Base-by-base conservation (phyloP, 495 filamentous ascomycete species). In the Penicillium cosmopolitanum region DNA sequence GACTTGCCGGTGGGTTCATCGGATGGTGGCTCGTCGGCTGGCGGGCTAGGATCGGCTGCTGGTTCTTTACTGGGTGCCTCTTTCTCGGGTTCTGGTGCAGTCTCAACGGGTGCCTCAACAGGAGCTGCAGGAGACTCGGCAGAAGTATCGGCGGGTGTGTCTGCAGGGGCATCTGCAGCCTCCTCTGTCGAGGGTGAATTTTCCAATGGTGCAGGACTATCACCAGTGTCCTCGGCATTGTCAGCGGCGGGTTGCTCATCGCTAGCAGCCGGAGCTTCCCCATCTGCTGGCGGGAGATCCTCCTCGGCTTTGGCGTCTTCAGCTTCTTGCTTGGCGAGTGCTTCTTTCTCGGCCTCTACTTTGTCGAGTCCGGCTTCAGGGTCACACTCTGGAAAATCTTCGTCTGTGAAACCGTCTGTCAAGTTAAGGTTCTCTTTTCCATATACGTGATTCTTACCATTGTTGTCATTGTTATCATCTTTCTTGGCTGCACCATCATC, bases 321-420 rank as follows among this genome's bases (percentile, higher is more conserved):
- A n/a, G 64, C 68, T 18, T 64, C 62, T 48, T 62, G 51, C 51
- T 63, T 60, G 33, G 64, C 68, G n/a, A 54, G 58, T 28, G 59
- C 68, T 38, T 64, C 63, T 42, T 73, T 71, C 51, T 73, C 71
- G 21, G 70, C 69, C 40, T 73, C 68, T 66, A 73, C 66, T 34
- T 65, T 61, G 36, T 73, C 70, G 23, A 51, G 57, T 61, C 65
- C 72, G 54, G 60, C 64, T 19, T 66, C 63, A 53, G 61, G 64
- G 56, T 72, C 61, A 61, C 51, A 61, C 38, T 67, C 66, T 62
- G 72, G 66, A 61, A 73, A 73, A 46, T 66, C 62, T 40, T 73
- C 70, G 52, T 73, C 70, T 71, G 34, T 7, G n/a, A 10, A 9
- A 19, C 19, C 5, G 8, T 44, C 5, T 8, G 42, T 44, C 9